Conservation (phyloP, 192 early-diverging fungal genomes). For the Coemansia sp. region DNA sequence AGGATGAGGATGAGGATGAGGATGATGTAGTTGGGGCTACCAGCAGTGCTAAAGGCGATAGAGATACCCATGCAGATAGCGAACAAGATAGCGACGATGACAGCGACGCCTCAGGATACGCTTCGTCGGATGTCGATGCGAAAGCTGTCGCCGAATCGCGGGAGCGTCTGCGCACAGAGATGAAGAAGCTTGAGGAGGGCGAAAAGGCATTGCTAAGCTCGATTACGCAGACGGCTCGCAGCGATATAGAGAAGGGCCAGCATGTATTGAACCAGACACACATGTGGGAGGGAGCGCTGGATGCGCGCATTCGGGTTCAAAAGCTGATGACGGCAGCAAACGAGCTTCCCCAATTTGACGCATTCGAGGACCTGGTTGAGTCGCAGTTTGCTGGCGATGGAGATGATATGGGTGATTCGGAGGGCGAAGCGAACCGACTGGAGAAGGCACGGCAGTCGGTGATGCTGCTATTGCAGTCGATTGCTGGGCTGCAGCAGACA, state of each 20-base stretch:
- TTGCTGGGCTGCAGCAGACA: conserved; percentile 26
- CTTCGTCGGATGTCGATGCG: conserved; percentile 23
- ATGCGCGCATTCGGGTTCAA: conserved; percentile 86
- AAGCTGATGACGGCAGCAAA: conserved; percentile 74
- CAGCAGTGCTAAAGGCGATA: background rate
- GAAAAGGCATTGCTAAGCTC: conserved; percentile 80
- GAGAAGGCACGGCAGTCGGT: conserved; percentile 21
- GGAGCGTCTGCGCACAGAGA: conserved; percentile 53
- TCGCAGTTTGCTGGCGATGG: background rate
- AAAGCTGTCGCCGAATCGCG: conserved; percentile 37
- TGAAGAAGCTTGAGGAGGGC: conserved; percentile 74
- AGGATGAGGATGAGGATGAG: conserved; percentile 20
- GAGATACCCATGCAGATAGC: conserved; percentile 36
- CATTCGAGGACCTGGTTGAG: conserved; percentile 17
- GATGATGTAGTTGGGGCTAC: background rate
- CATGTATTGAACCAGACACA: conserved; percentile 85
- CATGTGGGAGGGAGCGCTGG: conserved; percentile 80
- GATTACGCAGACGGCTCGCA: conserved; percentile 69
- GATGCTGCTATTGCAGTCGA: conserved; percentile 19
- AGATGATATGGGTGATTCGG: background rate
- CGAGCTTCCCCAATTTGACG: conserved; percentile 63
- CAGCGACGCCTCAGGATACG: conserved; percentile 15
- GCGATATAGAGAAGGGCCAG: conserved; percentile 88
- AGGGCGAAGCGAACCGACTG: conserved; percentile 5
- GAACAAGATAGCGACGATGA: conserved; percentile 30